A percentile compares a stretch with the other conserved stretches of the same genome.
Conservation (phyloP, 495 filamentous ascomycete genomes). For the Podospora pseudoanserina region DNA sequence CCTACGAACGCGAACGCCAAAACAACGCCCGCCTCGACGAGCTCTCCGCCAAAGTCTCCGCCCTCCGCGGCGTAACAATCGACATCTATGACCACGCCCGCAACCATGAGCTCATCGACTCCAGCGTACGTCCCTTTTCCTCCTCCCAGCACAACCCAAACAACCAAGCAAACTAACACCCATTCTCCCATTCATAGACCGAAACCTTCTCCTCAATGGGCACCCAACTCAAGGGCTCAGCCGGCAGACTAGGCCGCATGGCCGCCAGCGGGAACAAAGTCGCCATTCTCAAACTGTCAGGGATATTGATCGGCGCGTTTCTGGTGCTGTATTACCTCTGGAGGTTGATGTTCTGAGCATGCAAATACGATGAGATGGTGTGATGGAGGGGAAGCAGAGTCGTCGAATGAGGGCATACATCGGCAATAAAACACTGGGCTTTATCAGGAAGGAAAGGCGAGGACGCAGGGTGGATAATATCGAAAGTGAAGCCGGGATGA, state of each 20-base stretch:
- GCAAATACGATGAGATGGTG: too few relatives aligned
- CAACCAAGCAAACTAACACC: too few relatives aligned
- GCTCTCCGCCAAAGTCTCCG: conserved; percentile 82
- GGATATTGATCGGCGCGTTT: conserved; percentile 71
- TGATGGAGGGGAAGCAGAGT: too few relatives aligned
- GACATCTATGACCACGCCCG: conserved; percentile 96
- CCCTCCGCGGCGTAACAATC: conserved; percentile 91
- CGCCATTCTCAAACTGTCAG: conserved; percentile 83
- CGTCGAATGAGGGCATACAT: too few relatives aligned
- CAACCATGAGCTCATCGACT: conserved; percentile 80
- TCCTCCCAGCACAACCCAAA: too few relatives aligned
- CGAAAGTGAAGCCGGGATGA: too few relatives aligned
- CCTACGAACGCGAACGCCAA: conserved; percentile 92
- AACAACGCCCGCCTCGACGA: conserved; percentile 95
- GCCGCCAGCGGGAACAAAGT: conserved; percentile 86
- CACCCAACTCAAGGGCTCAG: conserved; percentile 75
- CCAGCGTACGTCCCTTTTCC: conserved; percentile 57
- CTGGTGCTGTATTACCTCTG: conserved; percentile 70
- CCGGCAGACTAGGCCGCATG: conserved; percentile 84
- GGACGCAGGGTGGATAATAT: too few relatives aligned
- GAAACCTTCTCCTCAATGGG: conserved; percentile 59
- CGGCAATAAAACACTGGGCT: too few relatives aligned
- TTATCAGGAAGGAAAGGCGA: too few relatives aligned
- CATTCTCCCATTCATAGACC: conserved; percentile 29
- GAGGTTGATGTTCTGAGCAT: conserved; percentile 59